Evolutionary conservation across 345 rosid genomes (phyloP).

Genomic region (Arabis alpina): DNA sequence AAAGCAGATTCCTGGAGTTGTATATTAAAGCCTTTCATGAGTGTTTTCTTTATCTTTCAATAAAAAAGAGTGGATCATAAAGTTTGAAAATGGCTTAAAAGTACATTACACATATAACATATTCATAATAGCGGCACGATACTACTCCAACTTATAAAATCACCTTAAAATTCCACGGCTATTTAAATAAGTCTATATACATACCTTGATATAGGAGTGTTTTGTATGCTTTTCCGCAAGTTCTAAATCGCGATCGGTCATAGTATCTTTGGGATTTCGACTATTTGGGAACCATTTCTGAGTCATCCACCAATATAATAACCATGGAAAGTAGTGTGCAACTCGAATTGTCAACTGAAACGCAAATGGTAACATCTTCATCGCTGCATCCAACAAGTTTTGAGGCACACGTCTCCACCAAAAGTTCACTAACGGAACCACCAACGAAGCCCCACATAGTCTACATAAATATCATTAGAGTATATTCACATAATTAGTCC

Average conservation of each 20-base stretch:
- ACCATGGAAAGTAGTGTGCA: conserved; percentile 73
- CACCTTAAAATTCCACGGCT: no score
- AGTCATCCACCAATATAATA: conserved; percentile 87
- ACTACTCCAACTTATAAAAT: not conserved
- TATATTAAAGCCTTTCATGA: not conserved
- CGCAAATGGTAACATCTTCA: conserved; percentile 43
- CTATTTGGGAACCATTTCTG: conserved; percentile 78
- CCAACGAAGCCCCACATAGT: conserved; percentile 67
- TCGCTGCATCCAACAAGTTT: conserved; percentile 42
- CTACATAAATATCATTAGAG: conserved; percentile 34
- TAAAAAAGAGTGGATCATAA: not conserved
- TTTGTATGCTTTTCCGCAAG: conserved; percentile 44
- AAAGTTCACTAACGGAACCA: conserved; percentile 73
- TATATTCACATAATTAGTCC: not conserved
- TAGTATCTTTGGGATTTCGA: conserved; percentile 48
- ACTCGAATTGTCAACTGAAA: conserved; percentile 57
- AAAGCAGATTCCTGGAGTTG: conserved; percentile 48
- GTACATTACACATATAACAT: not conserved
- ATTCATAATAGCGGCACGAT: no score
- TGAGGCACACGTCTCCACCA: conserved; percentile 86
- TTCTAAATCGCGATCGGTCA: conserved; percentile 51
- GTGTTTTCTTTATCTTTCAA: not conserved
- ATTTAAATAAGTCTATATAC: conserved; percentile 24
- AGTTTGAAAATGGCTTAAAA: not conserved
- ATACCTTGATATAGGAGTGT: conserved; percentile 49